A percentile compares a stretch with the other conserved stretches of the same genome.
phyloP scores from a whole-genome alignment of 208 protist genomes.

The Leptomonas pyrrhocoris region DNA sequence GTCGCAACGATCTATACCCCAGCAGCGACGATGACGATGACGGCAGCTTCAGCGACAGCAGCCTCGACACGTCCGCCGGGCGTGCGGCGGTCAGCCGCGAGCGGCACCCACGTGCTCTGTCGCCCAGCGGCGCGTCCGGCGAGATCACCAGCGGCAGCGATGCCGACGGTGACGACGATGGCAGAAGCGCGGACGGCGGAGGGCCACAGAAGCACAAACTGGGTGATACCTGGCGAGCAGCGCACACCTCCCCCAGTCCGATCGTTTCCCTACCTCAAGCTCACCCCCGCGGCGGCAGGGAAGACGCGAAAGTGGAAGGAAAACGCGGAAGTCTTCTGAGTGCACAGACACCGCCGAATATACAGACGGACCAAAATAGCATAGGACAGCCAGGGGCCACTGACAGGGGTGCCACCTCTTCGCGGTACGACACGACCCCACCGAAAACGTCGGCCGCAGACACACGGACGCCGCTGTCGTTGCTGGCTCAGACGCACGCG shows the following conservation, averaged over 20 bases:
- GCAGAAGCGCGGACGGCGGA: not conserved
- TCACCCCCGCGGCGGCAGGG: not conserved
- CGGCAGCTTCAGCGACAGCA: slow-evolving; percentile 12
- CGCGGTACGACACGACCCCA: too few relatives aligned
- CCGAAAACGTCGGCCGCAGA: too few relatives aligned
- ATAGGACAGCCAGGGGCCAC: too few relatives aligned
- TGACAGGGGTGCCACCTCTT: too few relatives aligned
- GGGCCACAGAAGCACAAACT: slow-evolving; percentile 12
- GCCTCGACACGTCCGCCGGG: not conserved
- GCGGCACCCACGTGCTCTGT: not conserved
- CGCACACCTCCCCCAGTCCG: not conserved
- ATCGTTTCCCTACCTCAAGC: not conserved
- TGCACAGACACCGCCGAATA: not conserved
- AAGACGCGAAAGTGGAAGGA: not conserved
- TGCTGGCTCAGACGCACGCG: not conserved
- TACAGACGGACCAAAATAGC: not conserved
- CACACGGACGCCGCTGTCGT: too few relatives aligned
- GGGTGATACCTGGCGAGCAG: slow-evolving; percentile 10
- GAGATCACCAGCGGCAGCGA: not conserved
- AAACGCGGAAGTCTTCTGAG: not conserved
- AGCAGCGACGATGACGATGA: slow-evolving; percentile 36
- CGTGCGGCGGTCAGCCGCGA: not conserved
- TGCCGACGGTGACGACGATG: not conserved
- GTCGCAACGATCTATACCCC: slow-evolving; percentile 13
- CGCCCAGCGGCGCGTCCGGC: not conserved